Evolutionary conservation across 768 basidiomycete species (phyloP), one percentile per base, ranked within the genome.

Genomic region (Lactarius hatsudake): DNA sequence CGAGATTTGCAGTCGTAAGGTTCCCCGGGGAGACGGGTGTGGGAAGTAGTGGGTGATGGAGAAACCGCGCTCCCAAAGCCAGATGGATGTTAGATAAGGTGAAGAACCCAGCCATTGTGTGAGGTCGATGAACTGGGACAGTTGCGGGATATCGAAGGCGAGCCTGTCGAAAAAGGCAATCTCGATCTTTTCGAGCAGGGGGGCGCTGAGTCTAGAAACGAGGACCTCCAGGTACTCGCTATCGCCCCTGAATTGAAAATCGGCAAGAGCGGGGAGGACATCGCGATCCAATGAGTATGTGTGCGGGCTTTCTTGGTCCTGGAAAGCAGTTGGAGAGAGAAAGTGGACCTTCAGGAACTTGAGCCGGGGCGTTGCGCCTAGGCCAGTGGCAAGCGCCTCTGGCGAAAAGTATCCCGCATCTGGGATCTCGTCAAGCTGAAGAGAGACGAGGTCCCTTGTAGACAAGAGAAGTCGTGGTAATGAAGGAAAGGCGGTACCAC

Each of bases 221-320:
- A 68, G 62, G 34, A 51, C 43, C 58, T 68, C 67, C 3, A 68
- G 42, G 54, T 54, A 59, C 28, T 56, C 59, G n/a, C 32, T 60
- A 42, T 59, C 59, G n/a, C 67, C 67, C 26, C 18, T 60, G 30
- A 68, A 68, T 17, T 59, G 59, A 20, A 68, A 56, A 28, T 63
- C 62, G 34, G 40, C 42, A 34, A 68, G 62, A 18, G 40, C 28
- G 2, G 59, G 34, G 28, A 68, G 63, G 28, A 30, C 53, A 6
- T 36, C n/a, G 4, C 34, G 62, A 20, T 36, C 13, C 20, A 26
- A 40, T 2, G n/a, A 28, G 9, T 5, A 20, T 20, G 38, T 42
- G 43, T 2, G 15, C 20, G 67, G 9, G 53, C 26, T 30, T 38
- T 17, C 34, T 40, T 4, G 58, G 34, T 20, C 40, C 4, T 4